phyloP scores from a whole-genome alignment of 305 asterid species.

The Solanum hybrid region DNA sequence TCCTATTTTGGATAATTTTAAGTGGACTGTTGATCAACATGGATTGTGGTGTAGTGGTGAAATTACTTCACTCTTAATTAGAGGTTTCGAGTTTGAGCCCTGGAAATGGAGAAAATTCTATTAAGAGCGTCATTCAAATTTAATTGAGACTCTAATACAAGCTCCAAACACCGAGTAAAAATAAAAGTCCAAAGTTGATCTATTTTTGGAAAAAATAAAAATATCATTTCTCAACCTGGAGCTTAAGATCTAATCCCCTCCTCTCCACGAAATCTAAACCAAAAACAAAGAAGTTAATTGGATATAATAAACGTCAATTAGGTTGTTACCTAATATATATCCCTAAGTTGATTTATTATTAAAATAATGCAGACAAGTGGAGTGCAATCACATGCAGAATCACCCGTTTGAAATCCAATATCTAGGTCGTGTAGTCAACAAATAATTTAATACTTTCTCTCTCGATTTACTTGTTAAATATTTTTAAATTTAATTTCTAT shows the following conservation, averaged over 20 bases:
- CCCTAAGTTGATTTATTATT: neutral
- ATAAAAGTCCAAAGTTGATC: neutral
- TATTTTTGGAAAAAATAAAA: neutral
- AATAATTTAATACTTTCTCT: neutral
- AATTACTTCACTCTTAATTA: too few species aligned
- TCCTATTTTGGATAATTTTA: neutral
- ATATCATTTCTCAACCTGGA: neutral
- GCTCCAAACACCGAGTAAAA: neutral
- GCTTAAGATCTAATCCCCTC: neutral
- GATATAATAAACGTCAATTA: neutral
- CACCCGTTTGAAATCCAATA: neutral
- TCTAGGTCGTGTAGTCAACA: neutral
- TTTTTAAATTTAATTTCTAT: too few species aligned
- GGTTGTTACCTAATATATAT: neutral
- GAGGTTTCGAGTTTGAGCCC: too few species aligned
- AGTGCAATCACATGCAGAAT: neutral
- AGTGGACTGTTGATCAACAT: neutral
- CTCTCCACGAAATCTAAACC: neutral
- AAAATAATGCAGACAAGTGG: neutral
- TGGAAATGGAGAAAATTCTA: too few species aligned
- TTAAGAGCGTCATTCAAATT: neutral
- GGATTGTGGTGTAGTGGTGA: neutral
- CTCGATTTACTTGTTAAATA: too few species aligned
- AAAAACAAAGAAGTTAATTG: neutral
- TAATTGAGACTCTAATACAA: accelerated